Percentiles rank a stretch among this genome's conserved stretches.
Conservation (phyloP, 2,329 filamentous ascomycete species). For the Ophiostoma montium region DNA sequence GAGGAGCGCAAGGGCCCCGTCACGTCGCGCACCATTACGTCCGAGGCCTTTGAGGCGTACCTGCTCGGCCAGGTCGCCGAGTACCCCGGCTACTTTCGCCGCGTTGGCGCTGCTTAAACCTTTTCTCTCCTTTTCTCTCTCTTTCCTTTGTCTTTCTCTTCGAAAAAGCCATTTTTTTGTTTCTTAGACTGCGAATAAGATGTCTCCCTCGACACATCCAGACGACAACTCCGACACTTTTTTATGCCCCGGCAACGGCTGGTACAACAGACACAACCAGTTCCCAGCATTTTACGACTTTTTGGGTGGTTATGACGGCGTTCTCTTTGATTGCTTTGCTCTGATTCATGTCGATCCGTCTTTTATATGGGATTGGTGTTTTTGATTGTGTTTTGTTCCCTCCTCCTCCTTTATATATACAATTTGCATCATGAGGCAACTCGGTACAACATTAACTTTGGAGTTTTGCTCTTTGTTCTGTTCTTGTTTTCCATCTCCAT, state of each 20-base stretch:
- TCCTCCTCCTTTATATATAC: background rate
- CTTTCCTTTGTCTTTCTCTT: too few species aligned
- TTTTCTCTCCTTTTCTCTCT: background rate
- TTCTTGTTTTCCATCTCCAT: background rate
- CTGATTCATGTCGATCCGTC: background rate
- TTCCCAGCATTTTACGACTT: background rate
- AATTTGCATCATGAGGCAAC: too few species aligned
- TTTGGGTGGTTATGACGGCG: background rate
- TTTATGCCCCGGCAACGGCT: background rate
- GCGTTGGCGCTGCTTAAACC: background rate
- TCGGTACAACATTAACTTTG: background rate
- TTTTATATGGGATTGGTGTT: background rate
- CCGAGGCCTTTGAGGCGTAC: slow-evolving; percentile 26
- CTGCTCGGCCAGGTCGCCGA: slow-evolving; percentile 22
- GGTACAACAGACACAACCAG: background rate
- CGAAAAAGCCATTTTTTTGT: background rate
- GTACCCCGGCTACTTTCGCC: slow-evolving; percentile 19
- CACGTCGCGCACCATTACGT: slow-evolving; percentile 22
- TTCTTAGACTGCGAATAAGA: background rate
- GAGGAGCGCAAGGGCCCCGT: slow-evolving; percentile 8
- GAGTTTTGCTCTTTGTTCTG: background rate
- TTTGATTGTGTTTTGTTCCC: background rate
- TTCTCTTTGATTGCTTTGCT: background rate
- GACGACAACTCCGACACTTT: background rate
- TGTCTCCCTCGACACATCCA: background rate